Base-by-base conservation (phyloP, 257 asterid species). In the Nicotiana otophora region DNA sequence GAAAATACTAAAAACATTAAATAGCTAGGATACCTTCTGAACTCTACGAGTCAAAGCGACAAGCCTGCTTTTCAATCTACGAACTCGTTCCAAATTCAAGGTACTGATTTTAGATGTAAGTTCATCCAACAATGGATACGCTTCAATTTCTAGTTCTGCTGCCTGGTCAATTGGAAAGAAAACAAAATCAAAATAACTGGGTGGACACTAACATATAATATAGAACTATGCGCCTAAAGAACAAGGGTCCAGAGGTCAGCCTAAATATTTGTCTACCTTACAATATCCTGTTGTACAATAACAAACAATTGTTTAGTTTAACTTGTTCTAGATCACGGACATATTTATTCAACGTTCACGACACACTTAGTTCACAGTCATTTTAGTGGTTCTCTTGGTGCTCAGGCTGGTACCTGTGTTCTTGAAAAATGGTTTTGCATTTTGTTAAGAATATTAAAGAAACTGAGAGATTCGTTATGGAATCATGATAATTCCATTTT, bases 91-190 rank as follows among this genome's bases (percentile, higher is more conserved):
- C 93, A 96, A 86, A 85, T 93, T 96, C 82, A 94, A 87, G 64
- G 99, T 94, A 82, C 99, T 96, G 84, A 96, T 96, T 89, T 95
- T 94, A 86, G 99, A 94, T 58, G 98, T 94, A 69, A 96, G 96
- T 85, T 96, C 99, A 87, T 96, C 99, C 90, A 96, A 85, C 88
- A 96, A 84, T 54, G 99, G 99, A 81, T 96, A 96, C 75, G 99
- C 99, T 90, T 94, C 99, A 85, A 94, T 93, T 91, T 96, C 99
- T 81, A 96, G 86, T 87, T 96, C 99, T 70, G 97, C 93, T 26
- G 99, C 99, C 99, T 96, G 89, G 84, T 39, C 77, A 85, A 81
- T 83, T 79, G 61, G 81, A 81, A 76, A n/a, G 81, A 67, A 51
- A 64, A 31, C 46, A 19, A 16, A 75, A 75, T 51, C 15, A 26